Base-by-base conservation (phyloP, 2,329 filamentous ascomycete species). In the Ceratocystiopsis sp. region DNA sequence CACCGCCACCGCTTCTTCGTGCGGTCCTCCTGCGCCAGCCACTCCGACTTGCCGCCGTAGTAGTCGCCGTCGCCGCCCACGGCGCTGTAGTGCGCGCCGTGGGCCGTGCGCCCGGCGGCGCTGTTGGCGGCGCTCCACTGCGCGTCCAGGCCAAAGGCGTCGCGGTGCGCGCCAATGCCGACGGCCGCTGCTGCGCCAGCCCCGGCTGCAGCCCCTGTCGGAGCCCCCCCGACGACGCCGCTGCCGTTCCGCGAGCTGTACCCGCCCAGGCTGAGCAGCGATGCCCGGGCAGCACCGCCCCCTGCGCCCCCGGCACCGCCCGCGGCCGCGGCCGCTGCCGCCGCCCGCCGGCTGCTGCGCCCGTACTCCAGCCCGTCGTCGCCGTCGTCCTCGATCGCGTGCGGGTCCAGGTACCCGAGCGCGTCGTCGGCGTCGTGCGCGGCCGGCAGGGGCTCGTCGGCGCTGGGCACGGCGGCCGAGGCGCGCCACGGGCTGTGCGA, bases 351-450 rank as follows among this genome's bases (percentile, higher is more conserved):
- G 44, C 57, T 57, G 60, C 53, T 55, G 40, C 57, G 61, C 41
- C 59, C 62, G 51, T 72, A 78, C 5, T 72, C 68, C 42, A 91
- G 69, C 1, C 81, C 85, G 56, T 93, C 87, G 54, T 94, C 87
- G 25, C 84, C 85, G 55, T 95, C 87, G 57, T 94, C 87, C 18
- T 73, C 73, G 49, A 94, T 87, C 14, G 79, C 77, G 53, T 82
- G 75, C 3, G 86, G 85, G 56, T 94, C 78, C 46, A 91, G 71
- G 2, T 73, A 63, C 35, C 72, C 71, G 4, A 78, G 60, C 10
- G 63, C 58, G 19, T 68, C 61, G 46, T 69, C 68, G 38, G 61
- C 72, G 53, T 73, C 74, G 50, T 71, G 69, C 44, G 73, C 71
- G 55, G 84, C 85, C 0, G 79, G 79, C 40, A 79, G 78, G 52